Percentiles rank a stretch among this genome's conserved stretches.
Evolutionary conservation across 1,139 yeast genomes (phyloP).

Genomic region (Suhomyces guaymorum): DNA sequence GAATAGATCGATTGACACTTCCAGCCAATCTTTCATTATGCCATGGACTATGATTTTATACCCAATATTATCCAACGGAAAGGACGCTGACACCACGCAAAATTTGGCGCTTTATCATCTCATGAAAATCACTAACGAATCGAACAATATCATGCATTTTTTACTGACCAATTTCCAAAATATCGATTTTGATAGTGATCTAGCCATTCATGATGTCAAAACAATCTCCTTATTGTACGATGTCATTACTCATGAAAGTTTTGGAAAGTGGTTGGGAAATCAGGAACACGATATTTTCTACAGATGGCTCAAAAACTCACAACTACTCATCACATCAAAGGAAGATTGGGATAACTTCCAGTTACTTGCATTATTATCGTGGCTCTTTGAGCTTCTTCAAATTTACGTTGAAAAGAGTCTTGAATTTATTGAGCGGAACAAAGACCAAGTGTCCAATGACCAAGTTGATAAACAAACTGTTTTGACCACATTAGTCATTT

Average conservation of each 20-base stretch:
- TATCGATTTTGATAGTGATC: slow-evolving; percentile 11
- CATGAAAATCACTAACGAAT: slow-evolving; percentile 5
- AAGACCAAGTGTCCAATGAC: neutral
- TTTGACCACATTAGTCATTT: slow-evolving; percentile 9
- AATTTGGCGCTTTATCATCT: slow-evolving; percentile 12
- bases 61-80: slow-evolving; percentile 1
- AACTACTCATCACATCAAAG: slow-evolving; percentile 48
- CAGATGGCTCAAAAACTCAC: slow-evolving; percentile 32
- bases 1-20: neutral
- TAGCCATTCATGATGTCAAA: slow-evolving; percentile 5
- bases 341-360: slow-evolving; percentile 56
- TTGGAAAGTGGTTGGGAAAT: slow-evolving; percentile 15
- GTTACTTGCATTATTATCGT: slow-evolving; percentile 52
- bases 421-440: slow-evolving; percentile 4
- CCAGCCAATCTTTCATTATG: neutral
- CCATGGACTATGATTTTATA: slow-evolving; percentile 2
- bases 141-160: slow-evolving; percentile 11
- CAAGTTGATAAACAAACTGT: slow-evolving; percentile 5
- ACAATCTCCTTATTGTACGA: slow-evolving; percentile 10
- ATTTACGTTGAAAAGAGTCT: slow-evolving; percentile 13
- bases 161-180: slow-evolving; percentile 9
- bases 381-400: slow-evolving; percentile 50
- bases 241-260: slow-evolving; percentile 19
- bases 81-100: slow-evolving; percentile 12
- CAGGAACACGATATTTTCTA: slow-evolving; percentile 5